Conservation (phyloP, 129 eudicot species). For the Helichrysum umbraculigerum region DNA sequence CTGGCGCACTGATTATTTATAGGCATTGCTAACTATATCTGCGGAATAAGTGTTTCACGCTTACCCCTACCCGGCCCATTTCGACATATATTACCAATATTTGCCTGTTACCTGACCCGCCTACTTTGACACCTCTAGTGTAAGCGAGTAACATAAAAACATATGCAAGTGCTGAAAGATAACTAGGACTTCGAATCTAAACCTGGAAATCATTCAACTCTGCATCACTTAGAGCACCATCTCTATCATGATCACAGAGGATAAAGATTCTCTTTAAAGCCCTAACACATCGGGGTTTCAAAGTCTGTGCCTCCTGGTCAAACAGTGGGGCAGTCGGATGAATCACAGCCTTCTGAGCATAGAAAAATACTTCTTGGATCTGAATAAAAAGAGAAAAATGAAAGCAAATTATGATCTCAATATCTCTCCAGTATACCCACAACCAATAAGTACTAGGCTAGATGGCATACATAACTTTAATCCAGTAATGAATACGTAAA, state of each 20-base stretch:
- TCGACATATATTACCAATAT: not conserved
- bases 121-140: not conserved
- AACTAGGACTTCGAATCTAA: slow-evolving; percentile 15
- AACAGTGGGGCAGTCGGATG: slow-evolving; percentile 94
- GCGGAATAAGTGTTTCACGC: not conserved
- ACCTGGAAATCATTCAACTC: slow-evolving; percentile 99
- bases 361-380: slow-evolving; percentile 89
- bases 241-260: slow-evolving; percentile 88
- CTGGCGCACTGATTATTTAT: not conserved
- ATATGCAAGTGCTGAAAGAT: slow-evolving; percentile 20
- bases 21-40: not conserved
- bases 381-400: slow-evolving; percentile 34
- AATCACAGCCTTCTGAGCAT: slow-evolving; percentile 90
- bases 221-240: slow-evolving; percentile 92
- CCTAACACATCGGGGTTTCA: slow-evolving; percentile 89
- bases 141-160: not conserved
- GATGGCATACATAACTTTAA: slow-evolving; percentile 1
- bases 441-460: not conserved
- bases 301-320: slow-evolving; percentile 82
- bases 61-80: not conserved
- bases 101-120: not conserved
- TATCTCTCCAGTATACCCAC: not conserved
- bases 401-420: not conserved
- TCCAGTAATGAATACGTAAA: not conserved
- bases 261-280: slow-evolving; percentile 93